phyloP scores from a whole-genome alignment of 2,329 filamentous ascomycete genomes.

The Myriosclerotinia scirpicola region DNA sequence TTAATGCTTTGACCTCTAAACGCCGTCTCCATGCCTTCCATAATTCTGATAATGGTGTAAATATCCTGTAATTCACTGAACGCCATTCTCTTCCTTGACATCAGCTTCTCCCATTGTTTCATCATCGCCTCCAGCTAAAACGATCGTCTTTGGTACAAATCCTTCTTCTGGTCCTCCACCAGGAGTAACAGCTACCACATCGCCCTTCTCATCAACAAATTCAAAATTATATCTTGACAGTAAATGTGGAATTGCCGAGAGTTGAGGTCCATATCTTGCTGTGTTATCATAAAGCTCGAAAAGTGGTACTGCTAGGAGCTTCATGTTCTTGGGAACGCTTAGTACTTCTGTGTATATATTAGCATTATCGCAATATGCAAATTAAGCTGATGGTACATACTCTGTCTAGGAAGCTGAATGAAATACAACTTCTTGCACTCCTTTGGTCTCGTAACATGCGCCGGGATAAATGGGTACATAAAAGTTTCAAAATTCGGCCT shows the following conservation, averaged over 20 bases:
- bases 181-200: conserved; percentile 81
- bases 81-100: conserved; percentile 44
- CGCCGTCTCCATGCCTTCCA: conserved; percentile 27
- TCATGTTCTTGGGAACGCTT: conserved; percentile 99
- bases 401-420: conserved; percentile 88
- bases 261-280: conserved; percentile 87
- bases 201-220: conserved; percentile 89
- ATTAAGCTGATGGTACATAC: conserved; percentile 51
- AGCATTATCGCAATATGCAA: not conserved
- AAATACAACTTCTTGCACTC: conserved; percentile 99
- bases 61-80: conserved; percentile 25
- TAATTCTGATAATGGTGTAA: not conserved
- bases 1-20: conserved; percentile 29
- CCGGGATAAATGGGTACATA: conserved; percentile 98
- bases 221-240: conserved; percentile 97
- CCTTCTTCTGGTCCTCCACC: conserved; percentile 60
- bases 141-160: conserved; percentile 62
- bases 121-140: conserved; percentile 60
- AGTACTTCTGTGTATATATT: conserved; percentile 68
- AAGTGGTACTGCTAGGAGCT: conserved; percentile 90
- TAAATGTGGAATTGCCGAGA: conserved; percentile 93
- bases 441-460: conserved; percentile 93
- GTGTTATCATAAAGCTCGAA: conserved; percentile 99
- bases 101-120: conserved; percentile 55
- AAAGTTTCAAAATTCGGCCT: conserved; percentile 98